These are phyloP conservation scores for Solanum rostratum DNA, from an alignment of 257 asterid genomes.

Conservation along the genomic window DNA sequence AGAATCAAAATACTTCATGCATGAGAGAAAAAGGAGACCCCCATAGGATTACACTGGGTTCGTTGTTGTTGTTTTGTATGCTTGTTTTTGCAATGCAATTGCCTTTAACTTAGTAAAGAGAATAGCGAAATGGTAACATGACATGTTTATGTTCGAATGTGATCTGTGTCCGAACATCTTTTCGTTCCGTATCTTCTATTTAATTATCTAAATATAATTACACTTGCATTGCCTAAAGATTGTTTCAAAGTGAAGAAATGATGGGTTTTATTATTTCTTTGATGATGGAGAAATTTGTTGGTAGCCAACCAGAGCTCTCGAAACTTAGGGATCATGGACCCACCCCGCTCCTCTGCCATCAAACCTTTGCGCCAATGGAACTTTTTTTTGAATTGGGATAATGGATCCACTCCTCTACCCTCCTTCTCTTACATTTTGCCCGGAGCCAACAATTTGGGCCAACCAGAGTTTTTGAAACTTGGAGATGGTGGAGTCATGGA, in stretches of 20 bases:
- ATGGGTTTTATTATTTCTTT: background rate
- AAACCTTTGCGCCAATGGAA: background rate
- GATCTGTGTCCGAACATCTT: background rate
- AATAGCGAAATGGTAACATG: background rate
- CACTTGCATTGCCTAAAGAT: background rate
- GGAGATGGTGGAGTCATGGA: background rate
- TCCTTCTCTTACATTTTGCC: background rate
- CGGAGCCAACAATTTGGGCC: background rate
- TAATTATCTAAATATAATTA: background rate
- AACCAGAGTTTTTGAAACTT: background rate
- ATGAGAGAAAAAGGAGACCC: too few species aligned
- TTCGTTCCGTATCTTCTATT: background rate
- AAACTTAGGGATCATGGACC: background rate
- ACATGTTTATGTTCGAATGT: background rate
- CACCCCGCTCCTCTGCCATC: background rate
- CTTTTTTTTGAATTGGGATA: background rate
- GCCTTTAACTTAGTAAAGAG: background rate
- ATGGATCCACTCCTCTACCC: background rate
- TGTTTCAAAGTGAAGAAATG: background rate
- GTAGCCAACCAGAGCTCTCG: background rate
- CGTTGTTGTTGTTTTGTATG: background rate
- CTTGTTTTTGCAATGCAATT: background rate
- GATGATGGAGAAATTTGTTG: background rate
- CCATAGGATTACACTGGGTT: too few species aligned
- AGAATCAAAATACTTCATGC: too few species aligned